Evolutionary conservation across 495 filamentous ascomycete genomes (phyloP).

Genomic region (Ascodesmis nigricans): DNA sequence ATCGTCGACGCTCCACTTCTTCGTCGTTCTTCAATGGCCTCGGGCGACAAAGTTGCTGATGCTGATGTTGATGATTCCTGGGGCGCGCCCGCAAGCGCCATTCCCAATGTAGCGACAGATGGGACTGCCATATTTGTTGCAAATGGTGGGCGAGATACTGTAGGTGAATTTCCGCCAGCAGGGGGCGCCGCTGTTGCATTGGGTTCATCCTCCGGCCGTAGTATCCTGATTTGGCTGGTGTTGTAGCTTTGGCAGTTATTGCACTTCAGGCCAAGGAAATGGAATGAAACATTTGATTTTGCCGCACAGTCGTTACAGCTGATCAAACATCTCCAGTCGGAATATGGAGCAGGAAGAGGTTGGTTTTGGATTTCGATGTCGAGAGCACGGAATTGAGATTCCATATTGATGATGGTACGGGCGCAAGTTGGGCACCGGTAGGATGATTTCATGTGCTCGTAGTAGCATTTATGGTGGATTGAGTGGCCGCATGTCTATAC

Average conservation of each 20-base stretch:
- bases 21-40: slow-evolving; percentile 21
- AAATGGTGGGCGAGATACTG: slow-evolving; percentile 7
- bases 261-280: slow-evolving; percentile 90
- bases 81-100: background rate
- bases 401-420: slow-evolving; percentile 89
- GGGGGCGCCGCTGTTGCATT: no score
- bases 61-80: slow-evolving; percentile 11
- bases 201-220: slow-evolving; percentile 25
- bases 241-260: slow-evolving; percentile 67
- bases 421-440: slow-evolving; percentile 93
- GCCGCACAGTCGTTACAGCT: slow-evolving; percentile 88
- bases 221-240: slow-evolving; percentile 47
- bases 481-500: slow-evolving; percentile 66
- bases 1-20: slow-evolving; percentile 29
- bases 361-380: slow-evolving; percentile 68
- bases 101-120: slow-evolving; percentile 13
- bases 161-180: slow-evolving; percentile 14
- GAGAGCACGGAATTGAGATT: slow-evolving; percentile 73
- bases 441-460: slow-evolving; percentile 59
- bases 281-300: slow-evolving; percentile 64
- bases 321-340: slow-evolving; percentile 54
- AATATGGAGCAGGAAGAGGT: slow-evolving; percentile 74
- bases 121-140: slow-evolving; percentile 22
- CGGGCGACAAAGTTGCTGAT: slow-evolving; percentile 5
- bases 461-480: slow-evolving; percentile 73